Conservation (phyloP, 1,284 basidiomycete species). For the Anthracocystis setariae region DNA sequence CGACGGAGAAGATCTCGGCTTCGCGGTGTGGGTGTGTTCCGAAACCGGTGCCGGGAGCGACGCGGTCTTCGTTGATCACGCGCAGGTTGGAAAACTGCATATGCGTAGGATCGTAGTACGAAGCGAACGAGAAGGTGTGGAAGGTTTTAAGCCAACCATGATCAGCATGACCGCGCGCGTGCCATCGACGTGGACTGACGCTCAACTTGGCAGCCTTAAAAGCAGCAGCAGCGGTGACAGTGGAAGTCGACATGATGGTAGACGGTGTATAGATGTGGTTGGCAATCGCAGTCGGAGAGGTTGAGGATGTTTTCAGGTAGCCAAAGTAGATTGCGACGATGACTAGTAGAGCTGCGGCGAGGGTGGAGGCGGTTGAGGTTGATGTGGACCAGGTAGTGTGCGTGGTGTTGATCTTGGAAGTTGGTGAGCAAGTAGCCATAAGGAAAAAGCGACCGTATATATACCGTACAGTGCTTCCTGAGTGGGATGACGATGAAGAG, state of each 20-base stretch:
- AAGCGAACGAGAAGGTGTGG: slow-evolving; percentile 75
- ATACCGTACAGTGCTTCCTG: not conserved
- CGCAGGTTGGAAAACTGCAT: slow-evolving; percentile 70
- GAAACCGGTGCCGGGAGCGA: slow-evolving; percentile 81
- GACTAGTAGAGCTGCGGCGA: not conserved
- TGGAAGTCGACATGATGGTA: slow-evolving; percentile 11
- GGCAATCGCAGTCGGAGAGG: not conserved
- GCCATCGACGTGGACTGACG: slow-evolving; percentile 38
- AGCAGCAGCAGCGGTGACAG: slow-evolving; percentile 10
- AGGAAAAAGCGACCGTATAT: not conserved
- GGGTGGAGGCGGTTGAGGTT: not conserved
- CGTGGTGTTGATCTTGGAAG: not conserved
- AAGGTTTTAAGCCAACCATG: slow-evolving; percentile 82
- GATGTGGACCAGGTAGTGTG: not conserved
- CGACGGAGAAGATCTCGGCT: slow-evolving; percentile 88
- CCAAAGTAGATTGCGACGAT: slow-evolving; percentile 1
- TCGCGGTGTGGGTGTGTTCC: slow-evolving; percentile 80
- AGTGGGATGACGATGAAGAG: not conserved
- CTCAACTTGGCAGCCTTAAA: slow-evolving; percentile 28
- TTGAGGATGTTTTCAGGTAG: slow-evolving; percentile 5
- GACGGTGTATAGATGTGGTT: not conserved
- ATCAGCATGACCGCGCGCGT: slow-evolving; percentile 70
- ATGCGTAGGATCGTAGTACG: slow-evolving; percentile 75
- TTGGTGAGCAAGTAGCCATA: slow-evolving; percentile 1
- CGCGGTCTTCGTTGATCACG: slow-evolving; percentile 88